Evolutionary conservation across 139 green algal species (phyloP), one percentile per base, ranked within the genome.

Genomic region (Protoeuglena noctilucae): DNA sequence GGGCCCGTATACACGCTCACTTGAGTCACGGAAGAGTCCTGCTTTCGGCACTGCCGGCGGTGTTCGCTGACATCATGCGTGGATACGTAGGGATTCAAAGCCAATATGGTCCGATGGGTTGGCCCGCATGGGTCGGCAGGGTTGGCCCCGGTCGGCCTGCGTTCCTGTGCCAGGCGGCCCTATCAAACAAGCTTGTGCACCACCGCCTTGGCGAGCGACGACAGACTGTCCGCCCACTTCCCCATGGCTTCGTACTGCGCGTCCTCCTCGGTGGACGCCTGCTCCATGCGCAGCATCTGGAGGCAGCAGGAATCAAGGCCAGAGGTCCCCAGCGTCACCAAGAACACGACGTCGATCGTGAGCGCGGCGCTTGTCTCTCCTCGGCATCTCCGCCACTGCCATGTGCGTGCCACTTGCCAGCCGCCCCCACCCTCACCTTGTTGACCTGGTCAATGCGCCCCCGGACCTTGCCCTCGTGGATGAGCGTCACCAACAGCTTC

Each of bases 381-480:
- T 27, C 25, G 22, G 14, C 24, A 27, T 29, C 3, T 31, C 29
- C 51, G 49, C 16, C 25, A 26, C 25, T 58, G 52, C 27, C 6
- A 23, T 58, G 34, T 58, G 31, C n/a, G 9, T 9, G 17, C 4
- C 18, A 60, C 6, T 40, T 19, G 25, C 39, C 31, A 40, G 4
- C 23, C 12, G 17, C 25, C 28, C 50, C 31, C 12, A 19, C 58
- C 1, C 34, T 45, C 34, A 52, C 17, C 16, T 18, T 16, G 22
- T 14, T 14, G 53, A 95, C 83, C 79, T 98, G 90, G 65, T 98
- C 86, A 29, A 98, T 94, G 71, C 86, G 65, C 6, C 88, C 90
- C 6, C 63, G 12, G 21, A 98, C 70, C 4, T 79, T 56, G 25
- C 69, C 72, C 66, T 98, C 90, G 57, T 98, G 69, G 41, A 98